A percentile compares a stretch with the other conserved stretches of the same genome.
These are phyloP conservation scores for Aquilaria sinensis DNA, from an alignment of 345 rosid species.

Conservation along the genomic window DNA sequence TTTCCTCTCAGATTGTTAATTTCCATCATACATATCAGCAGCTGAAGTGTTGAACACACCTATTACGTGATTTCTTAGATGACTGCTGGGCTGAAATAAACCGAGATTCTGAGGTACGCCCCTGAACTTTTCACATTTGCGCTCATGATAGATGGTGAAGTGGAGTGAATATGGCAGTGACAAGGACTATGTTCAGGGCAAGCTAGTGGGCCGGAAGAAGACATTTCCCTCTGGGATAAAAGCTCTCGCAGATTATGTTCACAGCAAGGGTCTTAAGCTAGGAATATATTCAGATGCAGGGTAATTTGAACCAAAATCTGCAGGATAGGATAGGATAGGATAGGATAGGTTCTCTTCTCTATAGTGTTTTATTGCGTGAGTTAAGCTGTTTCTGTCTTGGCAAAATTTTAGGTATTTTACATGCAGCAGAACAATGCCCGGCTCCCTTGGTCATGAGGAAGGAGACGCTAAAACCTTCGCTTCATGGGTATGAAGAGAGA, in stretches of 20 bases:
- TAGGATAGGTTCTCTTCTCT: too few species aligned
- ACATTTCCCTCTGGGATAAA: conserved; percentile 88
- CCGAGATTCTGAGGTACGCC: conserved; percentile 54
- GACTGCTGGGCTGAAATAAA: conserved; percentile 93
- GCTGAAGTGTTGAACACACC: too few species aligned
- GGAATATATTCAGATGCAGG: conserved; percentile 93
- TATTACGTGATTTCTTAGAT: conserved; percentile 28
- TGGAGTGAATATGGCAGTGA: neutral
- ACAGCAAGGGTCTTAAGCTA: conserved; percentile 78
- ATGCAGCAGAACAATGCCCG: conserved; percentile 88
- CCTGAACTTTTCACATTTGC: neutral
- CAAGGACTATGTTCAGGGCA: conserved; percentile 41
- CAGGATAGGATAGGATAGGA: too few species aligned
- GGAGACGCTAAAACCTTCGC: conserved; percentile 92
- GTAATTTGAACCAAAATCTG: conserved; percentile 22
- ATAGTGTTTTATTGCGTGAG: too few species aligned
- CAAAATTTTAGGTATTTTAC: conserved; percentile 52
- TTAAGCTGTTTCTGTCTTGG: neutral
- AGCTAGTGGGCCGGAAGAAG: conserved; percentile 47
- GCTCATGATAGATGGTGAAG: too few species aligned
- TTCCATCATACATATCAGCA: too few species aligned
- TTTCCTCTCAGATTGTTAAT: conserved; percentile 5
- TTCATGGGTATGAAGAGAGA: conserved; percentile 51
- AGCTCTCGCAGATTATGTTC: conserved; percentile 77
- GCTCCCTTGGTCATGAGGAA: conserved; percentile 85